Conservation (phyloP, 176 grass and related monocot genomes). For the Carex kokanica region DNA sequence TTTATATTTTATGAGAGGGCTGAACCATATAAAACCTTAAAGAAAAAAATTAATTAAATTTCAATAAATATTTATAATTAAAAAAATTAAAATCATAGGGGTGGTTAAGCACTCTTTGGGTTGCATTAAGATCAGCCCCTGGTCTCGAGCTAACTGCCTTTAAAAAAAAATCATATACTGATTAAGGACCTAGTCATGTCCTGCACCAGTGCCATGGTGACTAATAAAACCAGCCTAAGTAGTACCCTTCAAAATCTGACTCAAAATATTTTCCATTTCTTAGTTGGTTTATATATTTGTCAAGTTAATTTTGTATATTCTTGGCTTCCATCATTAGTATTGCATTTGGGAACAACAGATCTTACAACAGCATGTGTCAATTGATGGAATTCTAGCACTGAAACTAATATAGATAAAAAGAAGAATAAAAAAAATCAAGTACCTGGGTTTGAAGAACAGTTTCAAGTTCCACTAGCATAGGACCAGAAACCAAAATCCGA, state of each 20-base stretch:
- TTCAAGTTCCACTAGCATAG: constrained; percentile 93
- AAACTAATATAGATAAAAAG: not conserved
- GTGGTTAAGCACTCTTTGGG: too few species aligned
- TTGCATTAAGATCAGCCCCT: too few species aligned
- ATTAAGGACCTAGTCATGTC: not conserved
- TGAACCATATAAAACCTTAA: too few species aligned
- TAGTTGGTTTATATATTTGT: not conserved
- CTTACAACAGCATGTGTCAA: not conserved
- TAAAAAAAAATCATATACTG: not conserved
- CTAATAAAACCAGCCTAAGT: not conserved
- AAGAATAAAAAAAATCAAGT: not conserved
- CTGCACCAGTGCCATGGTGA: not conserved
- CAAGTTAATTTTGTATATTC: not conserved
- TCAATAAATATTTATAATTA: too few species aligned
- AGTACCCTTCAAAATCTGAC: not conserved
- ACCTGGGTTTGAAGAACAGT: constrained; percentile 93
- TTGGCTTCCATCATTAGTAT: not conserved
- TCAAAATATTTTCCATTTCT: not conserved
- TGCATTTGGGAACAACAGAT: not conserved
- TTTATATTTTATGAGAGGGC: too few species aligned
- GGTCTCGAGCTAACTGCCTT: too few species aligned
- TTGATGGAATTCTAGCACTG: not conserved
- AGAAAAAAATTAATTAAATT: too few species aligned
- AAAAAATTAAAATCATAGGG: too few species aligned
- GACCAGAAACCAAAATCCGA: constrained; percentile 64